phyloP scores from a whole-genome alignment of 2,329 filamentous ascomycete genomes.

The Diplocarpon rosae region DNA sequence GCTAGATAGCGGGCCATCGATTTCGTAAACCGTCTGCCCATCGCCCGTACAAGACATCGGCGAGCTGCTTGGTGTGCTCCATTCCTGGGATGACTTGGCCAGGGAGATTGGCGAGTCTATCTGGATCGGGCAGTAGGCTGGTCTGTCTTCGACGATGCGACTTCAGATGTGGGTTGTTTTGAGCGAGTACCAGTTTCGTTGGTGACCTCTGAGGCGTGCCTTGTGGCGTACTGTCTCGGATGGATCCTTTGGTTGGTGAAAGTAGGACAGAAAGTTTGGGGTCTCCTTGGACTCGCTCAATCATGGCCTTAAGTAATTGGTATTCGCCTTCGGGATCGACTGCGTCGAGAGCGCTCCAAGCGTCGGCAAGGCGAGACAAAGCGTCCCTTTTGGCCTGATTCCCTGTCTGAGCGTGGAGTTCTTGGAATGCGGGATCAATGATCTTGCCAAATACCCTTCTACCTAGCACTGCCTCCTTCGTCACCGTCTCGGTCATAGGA shows the following conservation, averaged over 20 bases:
- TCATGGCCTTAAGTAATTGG: conserved; percentile 66
- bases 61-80: conserved; percentile 84
- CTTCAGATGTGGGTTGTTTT: conserved; percentile 77
- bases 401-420: conserved; percentile 71
- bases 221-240: conserved; percentile 48
- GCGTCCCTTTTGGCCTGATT: conserved; percentile 68
- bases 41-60: conserved; percentile 79
- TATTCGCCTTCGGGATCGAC: conserved; percentile 86
- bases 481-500: conserved; percentile 44
- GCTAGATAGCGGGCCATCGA: conserved; percentile 44
- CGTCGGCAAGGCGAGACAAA: conserved; percentile 71
- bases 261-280: conserved; percentile 43
- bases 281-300: conserved; percentile 63
- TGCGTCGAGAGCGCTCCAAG: conserved; percentile 73
- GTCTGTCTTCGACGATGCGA: conserved; percentile 53
- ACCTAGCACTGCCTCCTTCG: conserved; percentile 76
- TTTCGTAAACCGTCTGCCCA: conserved; percentile 78
- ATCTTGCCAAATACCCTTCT: conserved; percentile 71
- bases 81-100: conserved; percentile 57
- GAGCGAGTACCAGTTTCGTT: conserved; percentile 61
- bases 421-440: conserved; percentile 72
- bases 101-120: conserved; percentile 37
- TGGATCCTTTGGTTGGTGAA: conserved; percentile 30
- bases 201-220: conserved; percentile 28
- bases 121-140: conserved; percentile 37